Conservation (phyloP, 345 rosid species). For the Viola odorata region DNA sequence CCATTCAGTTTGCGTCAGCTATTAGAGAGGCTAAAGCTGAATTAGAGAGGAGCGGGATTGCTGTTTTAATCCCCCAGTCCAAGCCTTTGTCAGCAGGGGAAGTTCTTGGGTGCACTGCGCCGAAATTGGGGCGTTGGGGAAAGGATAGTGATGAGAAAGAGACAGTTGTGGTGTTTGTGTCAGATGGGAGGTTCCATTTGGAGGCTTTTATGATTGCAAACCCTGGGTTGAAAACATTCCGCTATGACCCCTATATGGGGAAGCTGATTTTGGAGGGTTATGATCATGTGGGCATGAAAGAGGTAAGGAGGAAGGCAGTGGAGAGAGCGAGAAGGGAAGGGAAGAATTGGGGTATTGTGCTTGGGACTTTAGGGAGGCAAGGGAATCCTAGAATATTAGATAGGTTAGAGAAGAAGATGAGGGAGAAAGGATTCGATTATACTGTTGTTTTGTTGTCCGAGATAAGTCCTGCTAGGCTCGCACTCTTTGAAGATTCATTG, state of each 20-base stretch:
- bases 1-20: constrained; percentile 82
- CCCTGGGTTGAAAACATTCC: constrained; percentile 58
- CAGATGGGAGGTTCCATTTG: constrained; percentile 87
- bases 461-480: constrained; percentile 64
- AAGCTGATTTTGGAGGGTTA: constrained; percentile 81
- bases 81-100: constrained; percentile 86
- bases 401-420: constrained; percentile 74
- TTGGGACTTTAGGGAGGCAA: constrained; percentile 94
- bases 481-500: constrained; percentile 69
- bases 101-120: constrained; percentile 86
- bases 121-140: constrained; percentile 26
- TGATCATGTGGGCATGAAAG: constrained; percentile 91
- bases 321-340: constrained; percentile 42
- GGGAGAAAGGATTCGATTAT: constrained; percentile 51
- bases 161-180: constrained; percentile 60
- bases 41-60: constrained; percentile 57
- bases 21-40: constrained; percentile 79
- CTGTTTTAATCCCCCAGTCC: constrained; percentile 78
- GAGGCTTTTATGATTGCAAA: constrained; percentile 95
- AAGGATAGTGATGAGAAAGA: constrained; percentile 12
- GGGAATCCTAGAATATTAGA: constrained; percentile 79
- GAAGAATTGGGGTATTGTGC: constrained; percentile 66
- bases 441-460: constrained; percentile 77
- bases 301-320: constrained; percentile 54
- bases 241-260: constrained; percentile 81